phyloP scores from a whole-genome alignment of 305 asterid species.

The Withania somnifera region DNA sequence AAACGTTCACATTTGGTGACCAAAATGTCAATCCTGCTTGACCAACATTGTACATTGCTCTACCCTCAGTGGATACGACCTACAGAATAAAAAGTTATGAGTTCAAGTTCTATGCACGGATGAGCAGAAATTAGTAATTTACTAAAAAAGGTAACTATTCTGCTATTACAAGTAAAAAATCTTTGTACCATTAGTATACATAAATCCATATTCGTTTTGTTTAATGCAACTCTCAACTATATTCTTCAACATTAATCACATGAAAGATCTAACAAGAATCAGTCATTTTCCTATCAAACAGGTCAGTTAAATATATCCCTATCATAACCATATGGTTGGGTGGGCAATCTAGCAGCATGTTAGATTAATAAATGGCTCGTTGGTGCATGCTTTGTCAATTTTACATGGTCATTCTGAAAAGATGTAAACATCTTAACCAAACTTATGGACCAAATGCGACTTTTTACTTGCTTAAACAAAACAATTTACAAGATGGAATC shows the following conservation, averaged over 20 bases:
- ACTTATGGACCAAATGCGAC: neutral
- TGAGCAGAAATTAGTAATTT: neutral
- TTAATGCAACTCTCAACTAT: neutral
- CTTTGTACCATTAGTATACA: neutral
- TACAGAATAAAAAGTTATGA: slow-evolving; percentile 6
- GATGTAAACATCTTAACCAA: neutral
- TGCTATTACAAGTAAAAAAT: neutral
- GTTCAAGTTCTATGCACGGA: neutral
- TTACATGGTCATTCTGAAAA: neutral
- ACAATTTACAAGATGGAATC: neutral
- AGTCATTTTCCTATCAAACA: neutral
- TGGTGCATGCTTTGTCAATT: neutral
- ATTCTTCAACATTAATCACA: neutral
- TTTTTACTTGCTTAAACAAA: neutral
- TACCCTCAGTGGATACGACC: slow-evolving; percentile 80
- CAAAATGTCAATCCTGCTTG: slow-evolving; percentile 71
- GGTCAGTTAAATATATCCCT: neutral
- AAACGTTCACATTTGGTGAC: slow-evolving; percentile 73
- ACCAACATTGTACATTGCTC: slow-evolving; percentile 86
- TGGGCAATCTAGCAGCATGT: neutral
- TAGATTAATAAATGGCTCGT: neutral
- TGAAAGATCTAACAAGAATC: neutral
- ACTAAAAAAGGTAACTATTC: neutral
- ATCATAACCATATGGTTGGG: neutral
- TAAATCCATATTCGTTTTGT: neutral